phyloP scores from a whole-genome alignment of 2,329 filamentous ascomycete genomes.

The Dactylellina cionopaga region DNA sequence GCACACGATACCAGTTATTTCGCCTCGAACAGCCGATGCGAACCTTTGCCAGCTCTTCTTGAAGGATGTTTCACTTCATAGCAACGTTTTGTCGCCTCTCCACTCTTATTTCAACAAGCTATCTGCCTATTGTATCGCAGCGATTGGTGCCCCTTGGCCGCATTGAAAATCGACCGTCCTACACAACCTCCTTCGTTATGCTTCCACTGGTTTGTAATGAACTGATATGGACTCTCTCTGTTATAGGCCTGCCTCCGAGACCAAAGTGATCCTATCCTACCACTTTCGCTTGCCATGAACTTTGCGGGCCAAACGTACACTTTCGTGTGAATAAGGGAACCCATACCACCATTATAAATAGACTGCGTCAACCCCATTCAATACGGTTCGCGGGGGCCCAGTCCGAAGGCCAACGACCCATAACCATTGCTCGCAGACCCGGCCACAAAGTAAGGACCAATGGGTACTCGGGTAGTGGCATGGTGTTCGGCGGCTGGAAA shows the following conservation, averaged over 20 bases:
- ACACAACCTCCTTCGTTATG: conserved; percentile 30
- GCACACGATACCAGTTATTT: conserved; percentile 4
- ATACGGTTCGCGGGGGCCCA: conserved; percentile 50
- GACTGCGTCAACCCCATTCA: conserved; percentile 30
- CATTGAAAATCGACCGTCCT: conserved; percentile 21
- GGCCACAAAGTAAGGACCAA: conserved; percentile 50
- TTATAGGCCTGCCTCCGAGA: conserved; percentile 35
- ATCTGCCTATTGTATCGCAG: conserved; percentile 25
- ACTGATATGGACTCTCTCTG: conserved; percentile 46
- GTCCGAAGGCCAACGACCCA: conserved; percentile 41
- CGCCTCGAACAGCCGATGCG: conserved; percentile 30
- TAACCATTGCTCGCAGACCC: conserved; percentile 25
- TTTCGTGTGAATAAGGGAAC: conserved; percentile 26
- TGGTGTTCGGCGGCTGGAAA: conserved; percentile 43
- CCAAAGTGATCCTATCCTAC: conserved; percentile 32
- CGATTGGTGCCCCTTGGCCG: conserved; percentile 42
- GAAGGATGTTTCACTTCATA: not conserved
- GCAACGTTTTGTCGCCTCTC: conserved; percentile 3
- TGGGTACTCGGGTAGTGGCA: conserved; percentile 29
- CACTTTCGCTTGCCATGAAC: conserved; percentile 1
- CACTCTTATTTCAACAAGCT: conserved; percentile 40
- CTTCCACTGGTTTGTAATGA: conserved; percentile 27
- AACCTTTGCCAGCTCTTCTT: conserved; percentile 3
- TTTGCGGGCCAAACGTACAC: conserved; percentile 47
- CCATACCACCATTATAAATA: conserved; percentile 28